phyloP scores from a whole-genome alignment of 805 yeast genomes.

The Monosporozyma yasuniensis region DNA sequence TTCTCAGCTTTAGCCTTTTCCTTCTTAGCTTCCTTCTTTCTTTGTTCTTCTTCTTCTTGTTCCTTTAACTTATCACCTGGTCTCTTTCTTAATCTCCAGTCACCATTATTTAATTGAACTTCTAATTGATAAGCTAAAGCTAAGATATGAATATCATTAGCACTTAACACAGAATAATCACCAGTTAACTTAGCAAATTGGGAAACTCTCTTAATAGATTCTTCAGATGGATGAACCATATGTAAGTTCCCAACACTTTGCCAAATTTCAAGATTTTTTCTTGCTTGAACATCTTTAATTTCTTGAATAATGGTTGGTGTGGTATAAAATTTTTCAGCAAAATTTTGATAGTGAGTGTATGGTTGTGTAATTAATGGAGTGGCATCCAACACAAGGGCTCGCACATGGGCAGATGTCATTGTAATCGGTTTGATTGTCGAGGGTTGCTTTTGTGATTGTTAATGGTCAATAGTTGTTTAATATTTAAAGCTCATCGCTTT shows the following conservation, averaged over 20 bases:
- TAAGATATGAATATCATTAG: slow-evolving; percentile 84
- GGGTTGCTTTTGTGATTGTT: too few relatives aligned
- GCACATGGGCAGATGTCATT: slow-evolving; percentile 32
- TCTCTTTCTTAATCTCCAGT: slow-evolving; percentile 55
- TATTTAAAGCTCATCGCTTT: not conserved
- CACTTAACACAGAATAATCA: slow-evolving; percentile 78
- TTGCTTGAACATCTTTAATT: slow-evolving; percentile 75
- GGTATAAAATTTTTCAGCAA: slow-evolving; percentile 67
- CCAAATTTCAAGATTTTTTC: slow-evolving; percentile 75
- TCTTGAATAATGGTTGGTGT: slow-evolving; percentile 89
- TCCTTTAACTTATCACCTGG: slow-evolving; percentile 52
- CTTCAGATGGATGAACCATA: slow-evolving; percentile 69
- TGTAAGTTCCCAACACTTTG: slow-evolving; percentile 47
- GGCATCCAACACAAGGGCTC: slow-evolving; percentile 78
- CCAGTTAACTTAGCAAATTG: slow-evolving; percentile 84
- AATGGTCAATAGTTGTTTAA: not conserved
- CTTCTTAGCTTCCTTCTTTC: slow-evolving; percentile 1
- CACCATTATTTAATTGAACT: slow-evolving; percentile 57
- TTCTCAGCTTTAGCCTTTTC: slow-evolving; percentile 1
- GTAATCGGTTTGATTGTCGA: not conserved
- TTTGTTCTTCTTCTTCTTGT: slow-evolving; percentile 14
- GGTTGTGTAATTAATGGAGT: slow-evolving; percentile 88
- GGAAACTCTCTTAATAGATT: slow-evolving; percentile 52
- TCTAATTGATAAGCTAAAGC: slow-evolving; percentile 89
- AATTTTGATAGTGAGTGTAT: slow-evolving; percentile 58